A percentile compares a stretch with the other conserved stretches of the same genome.
Evolutionary conservation across 2,329 filamentous ascomycete species (phyloP).

Genomic region (Alternaria longipes): DNA sequence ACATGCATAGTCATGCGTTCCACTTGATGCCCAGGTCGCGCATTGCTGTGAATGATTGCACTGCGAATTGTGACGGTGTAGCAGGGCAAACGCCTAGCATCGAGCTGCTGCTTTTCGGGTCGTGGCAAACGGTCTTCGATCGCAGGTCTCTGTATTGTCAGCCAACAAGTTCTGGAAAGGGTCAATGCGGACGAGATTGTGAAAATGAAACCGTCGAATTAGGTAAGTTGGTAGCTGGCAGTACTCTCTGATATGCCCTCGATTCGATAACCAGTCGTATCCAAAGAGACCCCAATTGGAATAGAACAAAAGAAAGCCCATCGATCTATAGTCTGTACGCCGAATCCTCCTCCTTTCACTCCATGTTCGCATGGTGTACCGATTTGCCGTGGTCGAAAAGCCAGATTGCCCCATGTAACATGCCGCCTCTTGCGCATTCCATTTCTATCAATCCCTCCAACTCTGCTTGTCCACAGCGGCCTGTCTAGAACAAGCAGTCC

Average conservation of each 20-base stretch:
- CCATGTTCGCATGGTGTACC: not conserved
- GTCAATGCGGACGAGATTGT: not conserved
- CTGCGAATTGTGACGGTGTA: not conserved
- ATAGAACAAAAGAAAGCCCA: conserved; percentile 16
- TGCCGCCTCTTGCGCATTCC: not conserved
- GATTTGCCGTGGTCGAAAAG: not conserved
- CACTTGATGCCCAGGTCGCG: conserved; percentile 15
- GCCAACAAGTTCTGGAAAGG: not conserved
- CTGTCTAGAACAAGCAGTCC: conserved; percentile 58
- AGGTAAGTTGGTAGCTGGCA: not conserved
- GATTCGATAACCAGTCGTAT: not conserved
- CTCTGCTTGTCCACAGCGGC: not conserved
- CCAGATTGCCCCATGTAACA: not conserved
- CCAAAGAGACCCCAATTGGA: not conserved
- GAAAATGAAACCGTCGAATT: not conserved
- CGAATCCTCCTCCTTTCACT: not conserved
- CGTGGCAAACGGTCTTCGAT: conserved; percentile 15
- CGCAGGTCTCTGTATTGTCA: not conserved
- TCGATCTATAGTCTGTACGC: conserved; percentile 1
- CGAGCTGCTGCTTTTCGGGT: conserved; percentile 15
- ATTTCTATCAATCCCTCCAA: not conserved
- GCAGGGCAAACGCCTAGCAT: conserved; percentile 13
- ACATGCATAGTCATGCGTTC: not conserved
- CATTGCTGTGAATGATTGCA: conserved; percentile 8
- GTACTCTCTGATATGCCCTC: not conserved